Percentiles rank a stretch among this genome's conserved stretches.
These are phyloP conservation scores for Seiridium unicorne DNA, from an alignment of 2,329 filamentous ascomycete species.

Conservation along the genomic window DNA sequence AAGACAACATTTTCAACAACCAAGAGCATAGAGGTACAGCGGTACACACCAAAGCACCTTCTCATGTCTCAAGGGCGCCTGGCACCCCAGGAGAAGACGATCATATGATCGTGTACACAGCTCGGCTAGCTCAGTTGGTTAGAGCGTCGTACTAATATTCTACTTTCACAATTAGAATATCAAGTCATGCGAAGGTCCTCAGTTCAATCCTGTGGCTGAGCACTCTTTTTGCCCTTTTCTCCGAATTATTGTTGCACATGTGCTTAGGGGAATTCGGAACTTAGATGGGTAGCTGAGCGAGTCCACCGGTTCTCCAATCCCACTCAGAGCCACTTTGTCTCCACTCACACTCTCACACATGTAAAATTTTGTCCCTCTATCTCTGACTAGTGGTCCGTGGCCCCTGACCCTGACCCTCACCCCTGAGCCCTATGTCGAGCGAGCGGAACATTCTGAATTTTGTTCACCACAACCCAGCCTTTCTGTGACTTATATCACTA, in stretches of 20 bases:
- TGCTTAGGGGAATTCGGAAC: not conserved
- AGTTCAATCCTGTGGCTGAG: slow-evolving; percentile 8
- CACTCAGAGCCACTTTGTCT: no score
- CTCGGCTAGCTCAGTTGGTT: slow-evolving; percentile 8
- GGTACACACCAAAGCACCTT: not conserved
- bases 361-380: no score
- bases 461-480: not conserved
- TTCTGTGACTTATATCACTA: not conserved
- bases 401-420: no score
- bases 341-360: no score
- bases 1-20: not conserved
- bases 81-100: not conserved
- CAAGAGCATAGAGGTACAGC: no score
- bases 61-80: not conserved
- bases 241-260: not conserved
- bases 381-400: no score
- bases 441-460: no score
- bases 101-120: not conserved
- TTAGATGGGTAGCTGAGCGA: not conserved
- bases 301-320: not conserved
- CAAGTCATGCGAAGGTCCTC: slow-evolving; percentile 6
- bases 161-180: not conserved
- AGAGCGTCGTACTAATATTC: slow-evolving; percentile 7
- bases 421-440: no score
- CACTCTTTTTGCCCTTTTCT: not conserved